Evolutionary conservation across 1,139 yeast species (phyloP).

Genomic region (Hanseniaspora uvarum): DNA sequence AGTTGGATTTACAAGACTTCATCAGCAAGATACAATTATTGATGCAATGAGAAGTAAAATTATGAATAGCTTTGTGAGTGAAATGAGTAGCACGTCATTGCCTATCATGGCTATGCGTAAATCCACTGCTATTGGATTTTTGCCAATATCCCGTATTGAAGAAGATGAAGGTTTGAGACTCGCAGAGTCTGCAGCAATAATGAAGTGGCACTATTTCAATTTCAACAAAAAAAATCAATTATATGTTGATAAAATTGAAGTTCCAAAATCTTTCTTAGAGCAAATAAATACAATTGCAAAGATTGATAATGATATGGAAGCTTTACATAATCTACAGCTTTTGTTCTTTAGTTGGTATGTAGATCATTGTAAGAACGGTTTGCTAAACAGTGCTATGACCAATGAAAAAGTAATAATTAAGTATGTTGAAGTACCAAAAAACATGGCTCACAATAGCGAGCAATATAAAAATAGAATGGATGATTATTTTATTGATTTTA

Average conservation of each 20-base stretch:
- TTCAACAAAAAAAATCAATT: background rate
- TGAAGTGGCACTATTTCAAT: conserved; percentile 14
- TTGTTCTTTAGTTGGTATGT: conserved; percentile 5
- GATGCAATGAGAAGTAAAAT: conserved; percentile 4
- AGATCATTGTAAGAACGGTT: background rate
- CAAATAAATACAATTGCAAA: background rate
- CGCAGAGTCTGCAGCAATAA: background rate
- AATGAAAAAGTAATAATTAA: background rate
- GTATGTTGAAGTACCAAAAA: conserved; percentile 2
- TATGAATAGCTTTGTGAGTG: background rate
- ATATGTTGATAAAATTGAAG: background rate
- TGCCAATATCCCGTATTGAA: background rate
- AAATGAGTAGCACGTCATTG: background rate
- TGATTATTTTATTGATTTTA: background rate
- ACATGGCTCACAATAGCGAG: background rate
- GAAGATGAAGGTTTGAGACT: background rate
- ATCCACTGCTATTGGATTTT: background rate
- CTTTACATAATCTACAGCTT: background rate
- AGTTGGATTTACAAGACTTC: background rate
- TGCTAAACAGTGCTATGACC: conserved; percentile 2
- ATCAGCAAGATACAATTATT: conserved; percentile 2
- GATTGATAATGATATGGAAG: background rate
- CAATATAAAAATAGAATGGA: conserved; percentile 8
- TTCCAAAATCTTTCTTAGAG: background rate
- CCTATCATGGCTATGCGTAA: background rate